Evolutionary conservation across 495 filamentous ascomycete species (phyloP), one percentile per base, ranked within the genome.

Genomic region (Penicillium psychrofluorescens): DNA sequence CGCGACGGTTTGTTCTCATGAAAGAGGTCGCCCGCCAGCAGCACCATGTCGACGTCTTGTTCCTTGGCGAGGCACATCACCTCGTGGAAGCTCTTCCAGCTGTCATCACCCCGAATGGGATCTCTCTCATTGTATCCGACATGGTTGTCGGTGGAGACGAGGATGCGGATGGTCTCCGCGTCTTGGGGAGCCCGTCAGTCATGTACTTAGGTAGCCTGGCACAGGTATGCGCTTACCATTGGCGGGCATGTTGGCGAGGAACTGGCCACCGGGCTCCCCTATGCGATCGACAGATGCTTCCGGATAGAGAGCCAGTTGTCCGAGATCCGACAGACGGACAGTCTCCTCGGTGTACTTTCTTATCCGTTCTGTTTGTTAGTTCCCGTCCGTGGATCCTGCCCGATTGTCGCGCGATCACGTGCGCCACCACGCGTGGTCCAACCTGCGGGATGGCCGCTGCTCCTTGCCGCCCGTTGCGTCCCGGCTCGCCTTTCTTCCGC

Each of bases 1-100:
- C 94, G 77, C n/a, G 88, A 95, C 6, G 92, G 92, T 58, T 95
- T 95, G 55, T 99, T 99, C 49, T 99, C 92, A 61, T 99, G 92
- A 65, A 99, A 99, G 2, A 99, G 76, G 57, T 99, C 92, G 22
- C 92, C 92, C 7, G 81, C 91, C 13, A 97, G 76, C 9, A 99
- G 74, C 7, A 99, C 84, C 94, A 97, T 96, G 66, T 99, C 92
- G 43, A 86, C 92, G 69, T 97, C 94, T 36, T 77, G 76, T 36
- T 86, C 78, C 60, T 84, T 88, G 8, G 90, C 92, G 11, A 97
- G 64, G 45, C 81, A 84, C 87, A 99, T 95, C 36, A 95, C 77
- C 61, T 99, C 92, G 54, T 97, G 83, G 66, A 99, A 99, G 41
- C 80, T 88, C 54, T 84, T 84, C 92, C 91, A 96, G 66, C 90